Percentiles rank a stretch among this genome's conserved stretches.
Evolutionary conservation across 331 rosid species (phyloP).

Genomic region (Rhamnella rubrinervis): DNA sequence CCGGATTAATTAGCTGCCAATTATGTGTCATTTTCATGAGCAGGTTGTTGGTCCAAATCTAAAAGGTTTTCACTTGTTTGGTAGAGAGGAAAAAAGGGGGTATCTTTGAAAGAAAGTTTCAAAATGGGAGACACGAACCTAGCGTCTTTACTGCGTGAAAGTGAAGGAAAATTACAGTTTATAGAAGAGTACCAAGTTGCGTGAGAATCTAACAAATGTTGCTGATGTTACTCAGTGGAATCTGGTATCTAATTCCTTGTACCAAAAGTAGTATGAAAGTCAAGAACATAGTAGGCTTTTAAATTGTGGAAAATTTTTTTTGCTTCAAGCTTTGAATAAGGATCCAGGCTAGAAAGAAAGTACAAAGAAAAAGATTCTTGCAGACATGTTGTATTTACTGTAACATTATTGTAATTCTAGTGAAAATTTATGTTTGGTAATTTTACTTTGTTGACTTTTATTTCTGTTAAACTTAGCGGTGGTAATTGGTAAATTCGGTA

Average conservation of each 20-base stretch:
- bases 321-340: conserved; percentile 13
- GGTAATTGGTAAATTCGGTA: too few relatives aligned
- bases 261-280: conserved; percentile 21
- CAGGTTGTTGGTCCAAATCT: conserved; percentile 26
- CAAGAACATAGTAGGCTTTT: background rate
- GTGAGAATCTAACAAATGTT: conserved; percentile 33
- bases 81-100: conserved; percentile 15
- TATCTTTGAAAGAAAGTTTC: conserved; percentile 24
- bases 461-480: too few relatives aligned
- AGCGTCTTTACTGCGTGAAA: conserved; percentile 25
- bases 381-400: background rate
- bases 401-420: too few relatives aligned
- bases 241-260: conserved; percentile 49
- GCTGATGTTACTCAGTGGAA: conserved; percentile 37
- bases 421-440: too few relatives aligned
- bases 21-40: conserved; percentile 41
- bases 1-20: conserved; percentile 16
- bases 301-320: background rate
- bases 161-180: conserved; percentile 36
- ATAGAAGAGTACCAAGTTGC: conserved; percentile 39
- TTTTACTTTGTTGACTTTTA: too few relatives aligned
- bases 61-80: conserved; percentile 37
- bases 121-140: conserved; percentile 37
- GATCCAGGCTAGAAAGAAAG: conserved; percentile 20
- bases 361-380: conserved; percentile 8